Evolutionary conservation across 352 stramenopile species (phyloP).

Genomic region (Phytophthora lateralis): DNA sequence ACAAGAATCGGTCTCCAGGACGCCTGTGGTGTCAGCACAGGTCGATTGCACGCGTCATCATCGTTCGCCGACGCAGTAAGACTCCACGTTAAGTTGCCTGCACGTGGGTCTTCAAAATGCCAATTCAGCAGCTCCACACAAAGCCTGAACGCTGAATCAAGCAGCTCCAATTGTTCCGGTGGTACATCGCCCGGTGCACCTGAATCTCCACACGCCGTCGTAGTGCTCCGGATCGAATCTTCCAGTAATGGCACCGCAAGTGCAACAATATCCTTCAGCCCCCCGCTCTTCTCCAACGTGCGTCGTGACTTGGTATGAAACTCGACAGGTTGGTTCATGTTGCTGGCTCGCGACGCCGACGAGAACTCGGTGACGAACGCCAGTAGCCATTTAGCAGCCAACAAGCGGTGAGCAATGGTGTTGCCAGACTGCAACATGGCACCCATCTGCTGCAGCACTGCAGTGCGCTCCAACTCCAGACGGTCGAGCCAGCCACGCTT

Average conservation of each 20-base stretch:
- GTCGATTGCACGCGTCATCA: slow-evolving; percentile 35
- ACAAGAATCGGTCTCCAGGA: slow-evolving; percentile 77
- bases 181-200: slow-evolving; percentile 40
- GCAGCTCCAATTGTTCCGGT: slow-evolving; percentile 68
- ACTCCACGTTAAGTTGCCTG: slow-evolving; percentile 76
- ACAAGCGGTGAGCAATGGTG: slow-evolving; percentile 49
- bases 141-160: slow-evolving; percentile 77
- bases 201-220: slow-evolving; percentile 40
- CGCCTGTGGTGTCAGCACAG: slow-evolving; percentile 59
- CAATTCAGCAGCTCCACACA: slow-evolving; percentile 85
- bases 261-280: slow-evolving; percentile 63
- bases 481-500: slow-evolving; percentile 86
- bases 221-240: slow-evolving; percentile 75
- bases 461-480: slow-evolving; percentile 47
- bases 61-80: slow-evolving; percentile 43
- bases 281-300: slow-evolving; percentile 57
- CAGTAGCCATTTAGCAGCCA: slow-evolving; percentile 83
- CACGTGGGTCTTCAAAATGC: slow-evolving; percentile 62
- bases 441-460: slow-evolving; percentile 79
- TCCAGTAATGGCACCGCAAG: slow-evolving; percentile 71
- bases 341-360: slow-evolving; percentile 74
- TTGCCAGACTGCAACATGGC: slow-evolving; percentile 48
- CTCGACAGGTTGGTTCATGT: slow-evolving; percentile 83
- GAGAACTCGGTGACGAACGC: slow-evolving; percentile 88
- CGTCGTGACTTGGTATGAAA: slow-evolving; percentile 82